Percentiles rank a stretch among this genome's conserved stretches.
These are phyloP conservation scores for Lepidium sativum DNA, from an alignment of 345 rosid species.

Conservation along the genomic window DNA sequence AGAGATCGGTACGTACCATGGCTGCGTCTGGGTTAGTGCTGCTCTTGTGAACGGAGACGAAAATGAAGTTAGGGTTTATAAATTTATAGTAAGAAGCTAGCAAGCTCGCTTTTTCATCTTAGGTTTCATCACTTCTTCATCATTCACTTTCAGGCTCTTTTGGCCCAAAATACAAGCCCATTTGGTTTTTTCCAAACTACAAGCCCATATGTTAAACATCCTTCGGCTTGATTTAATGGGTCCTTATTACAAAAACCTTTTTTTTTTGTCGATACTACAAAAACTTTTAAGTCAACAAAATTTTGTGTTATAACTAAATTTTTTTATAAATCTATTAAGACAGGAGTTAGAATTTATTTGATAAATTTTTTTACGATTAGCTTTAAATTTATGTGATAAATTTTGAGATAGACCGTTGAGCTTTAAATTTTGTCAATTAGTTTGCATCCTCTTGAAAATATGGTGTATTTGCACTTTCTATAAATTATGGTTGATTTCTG, in stretches of 20 bases:
- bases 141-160: neutral
- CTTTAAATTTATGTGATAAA: slow-evolving; percentile 15
- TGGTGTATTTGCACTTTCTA: neutral
- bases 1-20: slow-evolving; percentile 31
- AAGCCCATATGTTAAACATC: too few relatives aligned
- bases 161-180: slow-evolving; percentile 9
- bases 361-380: neutral
- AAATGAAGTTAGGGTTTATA: slow-evolving; percentile 40
- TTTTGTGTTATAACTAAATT: too few relatives aligned
- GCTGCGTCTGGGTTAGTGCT: neutral
- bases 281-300: too few relatives aligned
- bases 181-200: too few relatives aligned
- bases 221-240: too few relatives aligned
- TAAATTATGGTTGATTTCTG: neutral
- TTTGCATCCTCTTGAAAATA: too few relatives aligned
- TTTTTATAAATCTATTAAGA: too few relatives aligned
- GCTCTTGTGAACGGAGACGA: neutral
- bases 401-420: slow-evolving; percentile 21
- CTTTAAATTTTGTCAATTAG: neutral
- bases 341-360: too few relatives aligned
- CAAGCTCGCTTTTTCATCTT: neutral
- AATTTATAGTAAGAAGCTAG: neutral
- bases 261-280: too few relatives aligned
- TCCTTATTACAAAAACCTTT: too few relatives aligned
- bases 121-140: slow-evolving; percentile 9